Conservation (phyloP, 2,329 filamentous ascomycete genomes). For the Aspergillus ruber region DNA sequence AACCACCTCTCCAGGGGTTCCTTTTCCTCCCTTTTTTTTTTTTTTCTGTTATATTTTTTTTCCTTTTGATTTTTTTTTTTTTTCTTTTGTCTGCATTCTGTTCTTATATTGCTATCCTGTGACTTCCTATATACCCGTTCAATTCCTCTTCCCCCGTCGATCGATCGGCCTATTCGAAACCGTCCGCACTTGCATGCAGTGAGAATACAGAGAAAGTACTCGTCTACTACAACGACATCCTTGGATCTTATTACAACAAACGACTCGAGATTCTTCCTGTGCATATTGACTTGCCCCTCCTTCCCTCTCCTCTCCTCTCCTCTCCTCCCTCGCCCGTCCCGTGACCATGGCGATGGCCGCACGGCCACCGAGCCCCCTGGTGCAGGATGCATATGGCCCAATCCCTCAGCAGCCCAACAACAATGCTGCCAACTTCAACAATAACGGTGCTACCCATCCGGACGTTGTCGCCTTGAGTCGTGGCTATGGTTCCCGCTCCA, state of each 20-base stretch:
- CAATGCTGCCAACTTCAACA: background rate
- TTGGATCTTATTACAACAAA: background rate
- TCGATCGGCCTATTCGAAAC: background rate
- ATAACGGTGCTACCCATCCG: slow-evolving; percentile 3
- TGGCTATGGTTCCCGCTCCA: slow-evolving; percentile 25
- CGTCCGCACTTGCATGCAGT: too few species aligned
- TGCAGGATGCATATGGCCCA: slow-evolving; percentile 32
- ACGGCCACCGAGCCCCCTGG: slow-evolving; percentile 33
- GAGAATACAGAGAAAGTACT: too few species aligned
- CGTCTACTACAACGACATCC: too few species aligned
- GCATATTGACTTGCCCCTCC: background rate
- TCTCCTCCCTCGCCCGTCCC: slow-evolving; percentile 8
- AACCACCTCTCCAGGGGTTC: slow-evolving; percentile 17
- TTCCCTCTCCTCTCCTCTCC: slow-evolving; percentile 10
- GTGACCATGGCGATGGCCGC: slow-evolving; percentile 32
- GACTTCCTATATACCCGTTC: background rate
- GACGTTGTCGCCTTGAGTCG: slow-evolving; percentile 19
- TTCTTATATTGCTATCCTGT: background rate
- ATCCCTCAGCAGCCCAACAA: slow-evolving; percentile 14
- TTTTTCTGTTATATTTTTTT: slow-evolving; percentile 6
- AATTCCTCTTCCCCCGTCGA: background rate
- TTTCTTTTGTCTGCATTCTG: slow-evolving; percentile 1
- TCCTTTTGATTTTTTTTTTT: slow-evolving; percentile 5
- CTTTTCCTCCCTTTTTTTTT: slow-evolving; percentile 4
- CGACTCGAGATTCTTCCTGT: background rate